phyloP scores from a whole-genome alignment of 257 asterid species.

The Asclepias syriaca region DNA sequence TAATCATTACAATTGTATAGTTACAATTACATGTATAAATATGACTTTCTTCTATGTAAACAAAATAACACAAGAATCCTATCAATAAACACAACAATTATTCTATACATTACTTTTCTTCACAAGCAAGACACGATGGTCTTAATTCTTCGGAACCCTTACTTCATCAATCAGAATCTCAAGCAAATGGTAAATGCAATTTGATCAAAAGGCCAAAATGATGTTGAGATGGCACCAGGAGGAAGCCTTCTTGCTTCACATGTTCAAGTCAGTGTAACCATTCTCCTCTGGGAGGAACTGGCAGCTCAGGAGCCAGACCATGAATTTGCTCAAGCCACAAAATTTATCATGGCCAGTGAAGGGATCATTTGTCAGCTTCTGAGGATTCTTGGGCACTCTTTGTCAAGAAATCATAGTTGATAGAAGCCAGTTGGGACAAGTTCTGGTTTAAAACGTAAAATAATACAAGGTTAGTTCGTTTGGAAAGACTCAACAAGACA shows the following conservation, averaged over 20 bases:
- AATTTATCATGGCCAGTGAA: conserved; percentile 17
- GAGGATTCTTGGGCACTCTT: conserved; percentile 53
- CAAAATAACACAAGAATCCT: too few species aligned
- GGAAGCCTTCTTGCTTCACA: background rate
- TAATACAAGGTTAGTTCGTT: conserved; percentile 8
- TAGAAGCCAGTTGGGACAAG: conserved; percentile 80
- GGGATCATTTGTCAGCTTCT: conserved; percentile 30
- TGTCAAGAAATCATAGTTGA: conserved; percentile 69
- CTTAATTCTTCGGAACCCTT: background rate
- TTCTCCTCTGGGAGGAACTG: background rate
- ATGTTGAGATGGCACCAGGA: background rate
- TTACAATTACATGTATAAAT: too few species aligned
- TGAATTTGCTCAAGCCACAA: conserved; percentile 1
- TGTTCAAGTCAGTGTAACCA: conserved; percentile 1
- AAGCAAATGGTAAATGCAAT: background rate
- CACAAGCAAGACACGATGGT: background rate
- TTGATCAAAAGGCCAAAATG: background rate
- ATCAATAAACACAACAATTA: too few species aligned
- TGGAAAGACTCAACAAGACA: background rate
- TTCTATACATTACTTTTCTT: too few species aligned
- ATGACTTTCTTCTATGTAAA: too few species aligned
- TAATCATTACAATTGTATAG: too few species aligned
- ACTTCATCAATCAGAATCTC: conserved; percentile 7
- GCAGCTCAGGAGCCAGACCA: background rate
- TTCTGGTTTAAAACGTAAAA: conserved; percentile 38